Base-by-base conservation (phyloP, 148 eudicot genomes). In the Cornus kousa region DNA sequence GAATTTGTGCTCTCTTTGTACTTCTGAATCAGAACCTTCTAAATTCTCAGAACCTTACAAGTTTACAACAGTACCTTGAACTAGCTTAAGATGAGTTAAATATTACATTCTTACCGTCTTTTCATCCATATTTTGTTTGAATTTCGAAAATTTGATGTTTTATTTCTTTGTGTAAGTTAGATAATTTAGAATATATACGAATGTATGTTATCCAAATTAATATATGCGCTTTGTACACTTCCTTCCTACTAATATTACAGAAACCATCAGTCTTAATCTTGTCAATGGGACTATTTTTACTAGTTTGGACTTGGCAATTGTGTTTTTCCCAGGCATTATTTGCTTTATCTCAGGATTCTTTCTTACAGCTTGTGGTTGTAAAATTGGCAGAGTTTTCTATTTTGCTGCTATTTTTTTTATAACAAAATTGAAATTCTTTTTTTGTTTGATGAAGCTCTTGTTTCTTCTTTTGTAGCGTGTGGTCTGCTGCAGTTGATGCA, bases 401-500 rank as follows among this genome's bases (percentile, higher is more conserved):
- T 20, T 16, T 19, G 7, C 69, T 66, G 39, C 31, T 39, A 71
- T 39, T 46, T 2, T 32, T 39, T 50, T 68, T 28, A n/a, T 28
- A n/a, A 55, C 59, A 17, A 33, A 71, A 32, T 68, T 76, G 14
- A 60, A 10, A 59, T 57, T 9, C 28, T 53, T 68, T 46, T 46
- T 33, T 19, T 31, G 73, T 4, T 19, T 70, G 39, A 22, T 76
- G 74, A 79, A 22, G 13, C 35, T 57, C 20, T 72, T 67, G 39
- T 79, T 74, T 77, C 67, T 57, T 59, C 66, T 67, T 75, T 82
- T 83, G 83, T 87, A 96, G 99, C 72, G 89, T 93, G 65, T 89
- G 95, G 94, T 83, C 99, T 83, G 91, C 95, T 67, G 91, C 99
- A 75, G 74, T 96, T 70, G 98, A 93, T 82, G 99, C 99, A 23